Evolutionary conservation across 2,329 filamentous ascomycete genomes (phyloP), one percentile per base, ranked within the genome.

Genomic region (Aspergillus fructus): DNA sequence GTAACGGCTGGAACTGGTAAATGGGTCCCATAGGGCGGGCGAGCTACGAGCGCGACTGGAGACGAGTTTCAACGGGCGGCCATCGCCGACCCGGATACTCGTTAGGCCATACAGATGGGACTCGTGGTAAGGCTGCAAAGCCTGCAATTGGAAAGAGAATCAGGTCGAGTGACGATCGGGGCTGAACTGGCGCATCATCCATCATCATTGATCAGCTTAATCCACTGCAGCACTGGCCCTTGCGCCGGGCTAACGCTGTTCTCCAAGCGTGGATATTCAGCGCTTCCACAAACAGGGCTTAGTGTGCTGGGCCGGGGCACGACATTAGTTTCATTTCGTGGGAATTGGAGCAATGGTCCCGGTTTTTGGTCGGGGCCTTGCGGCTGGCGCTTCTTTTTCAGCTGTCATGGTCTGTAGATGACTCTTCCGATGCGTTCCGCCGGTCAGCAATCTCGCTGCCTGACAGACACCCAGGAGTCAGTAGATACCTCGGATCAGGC

Each of bases 331-430:
- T 9, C 27, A 30, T 30, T 30, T 30, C 27, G 27, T 30, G 27
- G 9, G 27, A 30, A 30, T 30, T 30, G 27, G 27, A 30, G 27
- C 27, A 30, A 3, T 30, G 27, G 27, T 30, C 34, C 34, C 34
- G 15, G 34, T n/a, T 37, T n/a, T 37, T 13, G 34, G 34, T 37
- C 34, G 12, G 12, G 13, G 34, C 12, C 34, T 37, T 33, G 21
- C 39, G 4, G 17, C 21, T 43, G 34, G 34, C 33, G 49, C 40
- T 43, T 42, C 24, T 51, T 51, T 51, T 51, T 51, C 49, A 51
- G 49, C 49, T 51, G 49, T 51, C 49, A 42, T 49, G 6, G 33
- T 49, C 47, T 12, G 30, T 5, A 13, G 11, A 49, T 40, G 48
- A 34, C 48, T 34, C 24, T 49, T 37, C 34, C 12, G 34, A 11